Percentiles rank a stretch among this genome's conserved stretches.
phyloP scores from a whole-genome alignment of 2,329 filamentous ascomycete species.

The Cladosporium sp. region DNA sequence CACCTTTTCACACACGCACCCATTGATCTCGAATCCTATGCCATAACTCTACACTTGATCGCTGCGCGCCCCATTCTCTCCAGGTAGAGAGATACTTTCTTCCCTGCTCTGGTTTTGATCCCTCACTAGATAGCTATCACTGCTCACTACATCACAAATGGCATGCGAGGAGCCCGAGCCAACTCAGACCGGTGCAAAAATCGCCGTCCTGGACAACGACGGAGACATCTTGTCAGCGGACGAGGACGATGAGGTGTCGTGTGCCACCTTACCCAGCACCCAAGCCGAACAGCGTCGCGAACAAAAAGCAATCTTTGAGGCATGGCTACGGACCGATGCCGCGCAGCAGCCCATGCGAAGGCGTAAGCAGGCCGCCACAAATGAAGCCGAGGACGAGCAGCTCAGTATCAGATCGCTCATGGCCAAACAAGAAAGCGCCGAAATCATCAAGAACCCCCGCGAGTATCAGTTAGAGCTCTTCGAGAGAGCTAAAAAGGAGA shows the following conservation, averaged over 20 bases:
- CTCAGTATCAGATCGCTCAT: constrained; percentile 57
- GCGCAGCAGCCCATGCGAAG: constrained; percentile 41
- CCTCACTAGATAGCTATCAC: not conserved
- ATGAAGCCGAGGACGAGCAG: constrained; percentile 40
- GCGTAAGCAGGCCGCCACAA: constrained; percentile 31
- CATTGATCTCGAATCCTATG: not conserved
- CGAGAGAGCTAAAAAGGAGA: constrained; percentile 78
- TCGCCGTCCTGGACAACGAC: not conserved
- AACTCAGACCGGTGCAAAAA: not conserved
- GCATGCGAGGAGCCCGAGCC: not conserved
- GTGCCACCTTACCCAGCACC: constrained; percentile 27
- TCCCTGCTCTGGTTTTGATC: not conserved
- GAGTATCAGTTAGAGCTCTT: constrained; percentile 94
- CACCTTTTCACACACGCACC: not conserved
- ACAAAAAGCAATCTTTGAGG: constrained; percentile 46
- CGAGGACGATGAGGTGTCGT: constrained; percentile 23
- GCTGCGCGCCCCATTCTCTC: not conserved
- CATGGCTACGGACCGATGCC: constrained; percentile 45
- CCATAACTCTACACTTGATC: not conserved
- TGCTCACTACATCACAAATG: constrained; percentile 3
- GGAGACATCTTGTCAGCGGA: constrained; percentile 7
- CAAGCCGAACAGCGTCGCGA: constrained; percentile 40
- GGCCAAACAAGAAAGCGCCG: constrained; percentile 51
- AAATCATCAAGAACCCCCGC: constrained; percentile 73
- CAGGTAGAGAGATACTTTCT: not conserved